Conservation (phyloP, 1,139 yeast genomes). For the Saccharomyces uvarum region DNA sequence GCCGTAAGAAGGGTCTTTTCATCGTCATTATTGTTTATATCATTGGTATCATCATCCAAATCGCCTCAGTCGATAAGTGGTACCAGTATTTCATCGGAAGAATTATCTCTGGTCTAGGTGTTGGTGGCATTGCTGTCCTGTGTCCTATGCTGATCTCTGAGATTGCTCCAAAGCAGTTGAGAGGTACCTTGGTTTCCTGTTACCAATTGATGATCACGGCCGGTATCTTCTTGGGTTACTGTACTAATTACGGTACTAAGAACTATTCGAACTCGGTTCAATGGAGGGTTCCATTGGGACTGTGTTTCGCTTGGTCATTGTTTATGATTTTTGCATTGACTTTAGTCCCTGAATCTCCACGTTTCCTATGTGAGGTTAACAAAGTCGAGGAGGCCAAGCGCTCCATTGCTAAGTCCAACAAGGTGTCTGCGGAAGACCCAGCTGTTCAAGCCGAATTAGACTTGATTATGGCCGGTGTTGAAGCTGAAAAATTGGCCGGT, state of each 20-base stretch:
- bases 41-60: constrained; percentile 53
- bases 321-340: constrained; percentile 44
- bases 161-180: constrained; percentile 53
- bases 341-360: constrained; percentile 69
- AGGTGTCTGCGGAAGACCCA: constrained; percentile 36
- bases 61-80: constrained; percentile 41
- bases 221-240: constrained; percentile 53
- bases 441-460: constrained; percentile 50
- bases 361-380: constrained; percentile 50
- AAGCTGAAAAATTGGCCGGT: constrained; percentile 35
- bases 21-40: constrained; percentile 47
- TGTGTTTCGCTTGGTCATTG: constrained; percentile 37
- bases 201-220: constrained; percentile 55
- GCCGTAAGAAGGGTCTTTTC: constrained; percentile 53
- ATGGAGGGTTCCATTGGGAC: constrained; percentile 54
- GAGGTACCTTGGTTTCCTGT: constrained; percentile 55
- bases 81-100: constrained; percentile 49
- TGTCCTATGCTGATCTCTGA: constrained; percentile 57
- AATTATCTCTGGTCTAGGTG: constrained; percentile 53
- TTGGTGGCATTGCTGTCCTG: constrained; percentile 51
- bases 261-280: constrained; percentile 40
- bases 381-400: constrained; percentile 48
- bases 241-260: constrained; percentile 49
- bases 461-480: constrained; percentile 53
- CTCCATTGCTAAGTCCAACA: constrained; percentile 39